Percentiles rank a stretch among this genome's conserved stretches.
These are phyloP conservation scores for Abortiporus biennis DNA, from an alignment of 1,284 basidiomycete genomes.

Conservation along the genomic window DNA sequence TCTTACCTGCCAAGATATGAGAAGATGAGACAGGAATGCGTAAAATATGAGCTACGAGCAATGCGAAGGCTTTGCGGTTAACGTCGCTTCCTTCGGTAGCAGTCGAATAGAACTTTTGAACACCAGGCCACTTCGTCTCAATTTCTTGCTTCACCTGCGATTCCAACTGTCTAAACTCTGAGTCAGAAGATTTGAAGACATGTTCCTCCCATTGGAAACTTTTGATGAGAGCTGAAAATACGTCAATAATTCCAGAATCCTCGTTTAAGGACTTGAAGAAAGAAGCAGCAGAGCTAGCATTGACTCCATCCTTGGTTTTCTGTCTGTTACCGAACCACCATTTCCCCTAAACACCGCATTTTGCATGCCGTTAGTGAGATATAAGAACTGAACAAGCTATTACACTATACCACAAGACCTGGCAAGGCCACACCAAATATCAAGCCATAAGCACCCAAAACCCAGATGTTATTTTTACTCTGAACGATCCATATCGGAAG, in stretches of 20 bases:
- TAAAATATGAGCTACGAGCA: conserved; percentile 86
- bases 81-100: conserved; percentile 26
- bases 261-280: conserved; percentile 90
- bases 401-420: conserved; percentile 74
- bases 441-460: conserved; percentile 84
- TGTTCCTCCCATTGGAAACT: conserved; percentile 59
- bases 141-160: conserved; percentile 43
- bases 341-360: conserved; percentile 49
- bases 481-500: conserved; percentile 94
- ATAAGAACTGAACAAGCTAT: no score
- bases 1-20: conserved; percentile 30
- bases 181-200: conserved; percentile 22
- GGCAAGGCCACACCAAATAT: conserved; percentile 87
- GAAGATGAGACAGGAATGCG: conserved; percentile 59
- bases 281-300: conserved; percentile 77
- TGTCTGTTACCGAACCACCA: conserved; percentile 98
- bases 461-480: conserved; percentile 87
- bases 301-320: conserved; percentile 90
- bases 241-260: conserved; percentile 69
- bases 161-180: conserved; percentile 55
- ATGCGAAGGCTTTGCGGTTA: conserved; percentile 52
- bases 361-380: no score
- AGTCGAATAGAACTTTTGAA: conserved; percentile 31
- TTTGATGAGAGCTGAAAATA: conserved; percentile 71
- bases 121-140: conserved; percentile 47